Conservation (phyloP, 441 rosid species). For the Theobroma grandiflorum region DNA sequence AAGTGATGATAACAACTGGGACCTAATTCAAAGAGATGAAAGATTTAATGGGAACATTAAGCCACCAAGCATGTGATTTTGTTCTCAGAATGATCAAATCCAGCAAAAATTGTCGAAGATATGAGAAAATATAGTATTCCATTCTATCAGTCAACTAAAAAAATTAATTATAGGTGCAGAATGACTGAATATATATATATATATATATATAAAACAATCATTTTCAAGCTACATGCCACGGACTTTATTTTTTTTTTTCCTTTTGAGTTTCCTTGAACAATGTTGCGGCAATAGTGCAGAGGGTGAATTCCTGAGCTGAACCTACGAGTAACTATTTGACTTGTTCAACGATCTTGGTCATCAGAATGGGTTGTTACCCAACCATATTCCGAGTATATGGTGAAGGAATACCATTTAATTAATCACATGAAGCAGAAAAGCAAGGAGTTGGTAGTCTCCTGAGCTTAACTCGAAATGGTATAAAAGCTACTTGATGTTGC, state of each 20-base stretch:
- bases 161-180: neutral
- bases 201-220: neutral
- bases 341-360: neutral
- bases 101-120: neutral
- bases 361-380: neutral
- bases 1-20: neutral
- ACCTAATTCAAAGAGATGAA: neutral
- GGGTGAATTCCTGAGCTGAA: too few species aligned
- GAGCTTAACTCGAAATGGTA: neutral
- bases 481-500: neutral
- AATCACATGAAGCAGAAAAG: neutral
- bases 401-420: too few species aligned
- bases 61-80: neutral
- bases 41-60: neutral
- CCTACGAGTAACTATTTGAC: too few species aligned
- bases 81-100: slow-evolving; percentile 2
- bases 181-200: neutral
- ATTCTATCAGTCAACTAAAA: neutral
- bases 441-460: neutral
- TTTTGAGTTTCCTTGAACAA: too few species aligned
- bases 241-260: neutral
- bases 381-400: neutral
- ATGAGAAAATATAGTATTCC: too few species aligned
- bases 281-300: too few species aligned
- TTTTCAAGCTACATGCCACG: neutral